Base-by-base conservation (phyloP, 2,329 filamentous ascomycete genomes). In the Cryphonectria parasitica region DNA sequence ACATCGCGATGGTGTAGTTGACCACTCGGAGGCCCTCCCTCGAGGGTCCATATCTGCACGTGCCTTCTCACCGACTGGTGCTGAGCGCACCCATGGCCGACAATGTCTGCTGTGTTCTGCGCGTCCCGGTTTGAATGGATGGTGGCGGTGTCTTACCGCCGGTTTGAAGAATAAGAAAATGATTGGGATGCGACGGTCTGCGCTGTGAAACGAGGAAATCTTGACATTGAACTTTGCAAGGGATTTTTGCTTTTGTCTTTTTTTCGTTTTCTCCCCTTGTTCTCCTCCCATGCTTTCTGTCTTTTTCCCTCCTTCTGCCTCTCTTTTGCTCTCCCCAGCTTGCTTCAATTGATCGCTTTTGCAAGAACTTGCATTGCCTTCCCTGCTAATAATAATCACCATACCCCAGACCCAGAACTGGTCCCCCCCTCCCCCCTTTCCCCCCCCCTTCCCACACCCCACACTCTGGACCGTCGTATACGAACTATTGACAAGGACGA, bases 41-140 rank as follows among this genome's bases (percentile, higher is more conserved):
- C 10, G 56, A 25, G 28, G 28, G 43, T 36, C 41, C 56, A 61
- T 31, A 62, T 49, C 66, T 68, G 66, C 66, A 68, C 66, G 66
- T 63, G 66, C 66, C 66, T 19, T 45, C 39, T 68, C 66, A 68
- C 66, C 66, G 66, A 68, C 66, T 64, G 63, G 41, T 54, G 43
- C 66, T 62, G 56, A 41, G n/a, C 63, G n/a, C 28, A 64, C 43
- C 41, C 43, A 45, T 64, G 61, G 61, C 22, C 39, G 61, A 61
- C 17, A 45, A 19, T 45, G 36, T 64, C 61, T 41, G 41, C 22
- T 64, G 63, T 64, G 43, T 25, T 49, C 7, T 64, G n/a, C 43
- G 34, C 43, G 34, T 39, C 19, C 41, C 41, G 17, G 13, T 43
- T 19, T 49, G 28, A 49, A 34, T 34, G 63, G 28, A 22, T 28